Evolutionary conservation across 768 basidiomycete genomes (phyloP), one percentile per base, ranked within the genome.

Genomic region (Tephrocybe sp.): DNA sequence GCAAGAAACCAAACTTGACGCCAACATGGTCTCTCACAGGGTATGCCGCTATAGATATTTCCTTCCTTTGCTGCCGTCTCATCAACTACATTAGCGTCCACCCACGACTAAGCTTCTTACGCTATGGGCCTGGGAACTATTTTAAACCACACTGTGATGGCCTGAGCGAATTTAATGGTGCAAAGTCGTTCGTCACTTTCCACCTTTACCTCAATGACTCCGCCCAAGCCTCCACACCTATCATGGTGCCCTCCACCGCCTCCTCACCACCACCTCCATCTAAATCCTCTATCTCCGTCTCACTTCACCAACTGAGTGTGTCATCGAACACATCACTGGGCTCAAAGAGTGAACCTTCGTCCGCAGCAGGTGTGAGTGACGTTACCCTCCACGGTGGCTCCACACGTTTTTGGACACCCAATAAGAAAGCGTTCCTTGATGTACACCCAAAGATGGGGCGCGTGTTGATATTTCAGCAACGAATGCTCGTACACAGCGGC

Each of bases 71-170:
- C n/a, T 4, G 7, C 24, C 32, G 9, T 46, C 28, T 18, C 24
- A 25, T 36, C 4, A 8, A 36, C 15, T 36, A 9, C 15, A 43
- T 33, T 26, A 76, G 72, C 3, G 53, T 75, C 10, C 71, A 73
- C 52, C 58, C 66, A 10, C 68, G 73, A 1, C 64, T 77, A 18
- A 73, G 72, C 37, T 76, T 77, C 54, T 58, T 77, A 17, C 68
- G 73, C 28, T 77, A 75, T 51, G 73, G 71, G 2, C 68, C 73
- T 1, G 73, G 73, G 1, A 68, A 77, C 49, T 74, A 70, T 53
- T 74, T 76, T 62, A 68, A 66, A 36, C 65, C 58, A 1, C 72
- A 73, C 53, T 69, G 72, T 45, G 74, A 75, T 44, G 74, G 73
- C 1, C 58, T 71, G 2, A 59, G 60, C 26, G 68, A 68, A 5